Percentiles rank a stretch among this genome's conserved stretches.
phyloP scores from a whole-genome alignment of 2,329 filamentous ascomycete genomes.

The Xylariaceae sp. region DNA sequence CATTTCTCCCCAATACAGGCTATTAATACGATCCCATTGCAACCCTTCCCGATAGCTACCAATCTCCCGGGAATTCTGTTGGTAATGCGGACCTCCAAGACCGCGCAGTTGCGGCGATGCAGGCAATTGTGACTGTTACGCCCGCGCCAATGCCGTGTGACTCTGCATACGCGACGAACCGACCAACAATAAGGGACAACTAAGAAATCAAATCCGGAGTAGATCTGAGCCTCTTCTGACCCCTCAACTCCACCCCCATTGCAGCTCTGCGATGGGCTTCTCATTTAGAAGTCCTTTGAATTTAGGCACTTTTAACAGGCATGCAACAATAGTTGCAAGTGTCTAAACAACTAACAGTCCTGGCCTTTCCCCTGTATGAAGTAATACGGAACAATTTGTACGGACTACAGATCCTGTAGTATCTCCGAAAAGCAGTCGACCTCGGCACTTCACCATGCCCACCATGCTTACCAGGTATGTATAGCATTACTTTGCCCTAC shows the following conservation, averaged over 20 bases:
- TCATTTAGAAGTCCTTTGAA: background rate
- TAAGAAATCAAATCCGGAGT: too few species aligned
- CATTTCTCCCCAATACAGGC: background rate
- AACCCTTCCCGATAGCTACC: background rate
- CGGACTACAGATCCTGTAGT: too few species aligned
- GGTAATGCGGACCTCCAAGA: background rate
- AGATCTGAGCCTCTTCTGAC: too few species aligned
- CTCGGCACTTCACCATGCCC: too few species aligned
- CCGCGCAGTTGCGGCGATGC: background rate
- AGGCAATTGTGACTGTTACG: too few species aligned
- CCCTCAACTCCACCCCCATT: conserved; percentile 8
- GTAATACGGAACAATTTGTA: too few species aligned
- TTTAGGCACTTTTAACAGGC: too few species aligned
- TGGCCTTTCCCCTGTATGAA: too few species aligned
- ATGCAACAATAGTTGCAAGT: too few species aligned
- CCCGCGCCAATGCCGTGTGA: background rate
- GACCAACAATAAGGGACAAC: conserved; percentile 2
- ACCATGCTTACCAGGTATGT: background rate
- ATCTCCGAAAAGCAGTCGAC: too few species aligned
- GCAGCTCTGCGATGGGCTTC: conserved; percentile 15
- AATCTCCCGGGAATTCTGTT: background rate
- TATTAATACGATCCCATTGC: background rate
- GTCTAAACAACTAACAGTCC: too few species aligned
- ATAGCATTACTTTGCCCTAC: background rate
- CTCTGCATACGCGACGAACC: background rate